Evolutionary conservation across 441 rosid genomes (phyloP), one percentile per base, ranked within the genome.

Genomic region (Adansonia gregorii): DNA sequence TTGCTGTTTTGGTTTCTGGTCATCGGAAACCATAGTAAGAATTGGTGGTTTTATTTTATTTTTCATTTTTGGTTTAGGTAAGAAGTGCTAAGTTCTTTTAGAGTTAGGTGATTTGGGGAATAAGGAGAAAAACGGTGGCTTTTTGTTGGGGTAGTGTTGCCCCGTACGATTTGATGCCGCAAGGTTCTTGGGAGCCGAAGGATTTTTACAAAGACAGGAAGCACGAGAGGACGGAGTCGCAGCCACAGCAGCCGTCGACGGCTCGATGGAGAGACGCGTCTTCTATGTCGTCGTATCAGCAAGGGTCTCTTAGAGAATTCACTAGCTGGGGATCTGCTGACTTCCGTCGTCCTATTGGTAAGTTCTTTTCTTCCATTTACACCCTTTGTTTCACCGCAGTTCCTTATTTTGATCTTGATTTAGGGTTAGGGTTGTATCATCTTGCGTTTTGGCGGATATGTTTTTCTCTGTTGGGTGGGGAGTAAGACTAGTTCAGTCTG

Each of bases 151-250:
- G 60, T 59, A 46, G 60, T 70, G 22, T 17, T 78, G 85, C 84
- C 83, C 56, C 80, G 88, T 86, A 88, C 86, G 82, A 83, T 83
- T 89, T 87, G 86, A 97, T 94, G 99, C 98, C 99, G 93, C 93
- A 92, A 73, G 98, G 85, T 86, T 88, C 94, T 66, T 92, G 89
- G 92, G 98, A 94, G 85, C 93, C 98, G 89, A 96, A 93, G 85
- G 99, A 93, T 79, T 89, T 90, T 81, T 85, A 85, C 80, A 94
- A 90, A 88, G 97, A 93, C 81, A 88, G 98, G 92, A 94, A 93
- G 92, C 88, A 91, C 92, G 95, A 91, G 41, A 87, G 97, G 87
- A 82, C 89, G 56, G 93, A 90, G 77, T 88, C 80, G 63, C 85
- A 89, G 72, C 79, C 87, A 1, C 74, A 56, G 48, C 76, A 89